Conservation (phyloP, 2,329 filamentous ascomycete species). For the Talaromyces amestolkiae region DNA sequence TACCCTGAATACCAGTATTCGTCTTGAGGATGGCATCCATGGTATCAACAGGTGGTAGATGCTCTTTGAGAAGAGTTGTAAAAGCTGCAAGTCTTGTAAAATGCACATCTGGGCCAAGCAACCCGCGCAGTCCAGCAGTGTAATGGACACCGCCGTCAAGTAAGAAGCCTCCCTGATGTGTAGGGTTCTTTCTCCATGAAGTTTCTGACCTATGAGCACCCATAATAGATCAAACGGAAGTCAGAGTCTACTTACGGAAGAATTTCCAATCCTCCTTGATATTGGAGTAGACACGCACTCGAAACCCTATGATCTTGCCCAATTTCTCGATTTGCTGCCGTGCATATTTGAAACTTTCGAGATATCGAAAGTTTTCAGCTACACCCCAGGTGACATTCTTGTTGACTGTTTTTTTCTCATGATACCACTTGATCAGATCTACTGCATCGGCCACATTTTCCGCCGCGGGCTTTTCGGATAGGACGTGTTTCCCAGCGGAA, state of each 20-base stretch:
- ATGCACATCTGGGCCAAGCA: constrained; percentile 47
- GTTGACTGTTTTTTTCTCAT: constrained; percentile 34
- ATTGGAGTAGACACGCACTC: constrained; percentile 45
- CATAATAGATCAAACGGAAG: background rate
- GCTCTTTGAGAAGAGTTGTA: constrained; percentile 48
- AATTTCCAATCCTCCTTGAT: constrained; percentile 55
- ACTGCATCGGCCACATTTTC: constrained; percentile 53
- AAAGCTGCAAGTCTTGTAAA: constrained; percentile 49
- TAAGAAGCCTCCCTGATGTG: constrained; percentile 59
- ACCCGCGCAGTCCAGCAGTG: constrained; percentile 50
- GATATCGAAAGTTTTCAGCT: constrained; percentile 59
- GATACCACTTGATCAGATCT: constrained; percentile 53
- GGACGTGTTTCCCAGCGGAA: constrained; percentile 54
- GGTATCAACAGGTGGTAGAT: constrained; percentile 58
- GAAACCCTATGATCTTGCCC: constrained; percentile 52
- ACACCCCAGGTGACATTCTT: constrained; percentile 47
- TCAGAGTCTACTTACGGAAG: constrained; percentile 39
- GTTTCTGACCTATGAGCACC: constrained; percentile 39
- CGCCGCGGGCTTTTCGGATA: constrained; percentile 58
- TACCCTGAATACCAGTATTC: constrained; percentile 49
- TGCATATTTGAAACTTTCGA: constrained; percentile 48
- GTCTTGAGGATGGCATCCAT: constrained; percentile 53
- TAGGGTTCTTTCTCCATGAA: constrained; percentile 55
- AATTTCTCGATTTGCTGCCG: constrained; percentile 47
- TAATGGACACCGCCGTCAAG: constrained; percentile 60